Evolutionary conservation across 305 asterid species (phyloP).

Genomic region (Coffea humblotiana): DNA sequence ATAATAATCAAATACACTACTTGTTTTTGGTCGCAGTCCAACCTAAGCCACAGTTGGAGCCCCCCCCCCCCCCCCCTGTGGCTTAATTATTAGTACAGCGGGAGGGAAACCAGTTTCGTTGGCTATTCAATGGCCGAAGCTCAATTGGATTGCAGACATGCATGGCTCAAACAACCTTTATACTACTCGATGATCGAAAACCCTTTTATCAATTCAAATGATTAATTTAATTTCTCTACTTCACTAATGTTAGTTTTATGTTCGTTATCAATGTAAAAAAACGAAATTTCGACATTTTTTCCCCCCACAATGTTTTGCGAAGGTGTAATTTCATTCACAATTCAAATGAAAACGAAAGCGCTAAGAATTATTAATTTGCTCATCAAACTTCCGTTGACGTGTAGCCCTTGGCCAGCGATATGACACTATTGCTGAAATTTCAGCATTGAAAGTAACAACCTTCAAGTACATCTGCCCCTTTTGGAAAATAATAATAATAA

Average conservation of each 20-base stretch:
- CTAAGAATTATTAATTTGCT: neutral
- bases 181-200: neutral
- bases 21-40: neutral
- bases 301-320: neutral
- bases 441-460: neutral
- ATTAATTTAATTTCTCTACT: no score
- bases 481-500: no score
- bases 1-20: no score
- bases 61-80: no score
- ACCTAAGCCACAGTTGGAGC: neutral
- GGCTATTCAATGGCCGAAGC: slow-evolving; percentile 17
- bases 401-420: neutral
- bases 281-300: neutral
- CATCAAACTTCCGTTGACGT: neutral
- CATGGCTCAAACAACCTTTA: neutral
- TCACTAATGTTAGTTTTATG: neutral
- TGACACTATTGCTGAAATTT: neutral
- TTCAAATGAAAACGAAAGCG: neutral
- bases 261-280: neutral
- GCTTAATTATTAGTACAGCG: neutral
- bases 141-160: neutral
- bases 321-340: neutral
- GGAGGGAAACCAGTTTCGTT: slow-evolving; percentile 4
- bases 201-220: no score
- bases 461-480: neutral